phyloP scores from a whole-genome alignment of 2,329 filamentous ascomycete genomes.

The Magnaporthiopsis rhizophila region DNA sequence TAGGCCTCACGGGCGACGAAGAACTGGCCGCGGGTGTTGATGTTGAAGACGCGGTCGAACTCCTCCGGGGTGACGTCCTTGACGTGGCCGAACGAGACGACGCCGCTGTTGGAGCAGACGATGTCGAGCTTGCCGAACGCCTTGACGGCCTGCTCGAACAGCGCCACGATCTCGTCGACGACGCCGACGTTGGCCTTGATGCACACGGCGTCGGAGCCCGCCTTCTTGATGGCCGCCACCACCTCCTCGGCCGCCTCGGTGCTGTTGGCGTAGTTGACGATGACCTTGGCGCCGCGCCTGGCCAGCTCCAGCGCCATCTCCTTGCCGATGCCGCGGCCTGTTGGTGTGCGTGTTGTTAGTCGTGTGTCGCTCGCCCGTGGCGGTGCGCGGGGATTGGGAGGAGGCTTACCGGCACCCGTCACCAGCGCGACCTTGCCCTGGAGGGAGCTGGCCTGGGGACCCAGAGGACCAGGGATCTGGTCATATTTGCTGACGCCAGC shows the following conservation, averaged over 20 bases:
- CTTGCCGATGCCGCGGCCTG: constrained; percentile 52
- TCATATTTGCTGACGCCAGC: constrained; percentile 21
- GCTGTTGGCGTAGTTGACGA: constrained; percentile 22
- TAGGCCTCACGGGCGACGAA: constrained; percentile 56
- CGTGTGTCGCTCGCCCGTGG: too few species aligned
- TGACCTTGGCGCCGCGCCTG: constrained; percentile 25
- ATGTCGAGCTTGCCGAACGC: constrained; percentile 55
- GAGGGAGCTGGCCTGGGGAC: constrained; percentile 19
- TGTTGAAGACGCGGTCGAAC: constrained; percentile 53
- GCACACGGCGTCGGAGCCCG: constrained; percentile 17
- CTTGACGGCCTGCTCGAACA: constrained; percentile 41
- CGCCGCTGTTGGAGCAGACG: constrained; percentile 50
- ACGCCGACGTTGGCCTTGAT: constrained; percentile 26
- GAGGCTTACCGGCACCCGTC: constrained; percentile 18
- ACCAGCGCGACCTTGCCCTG: constrained; percentile 21
- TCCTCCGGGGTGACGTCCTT: constrained; percentile 50
- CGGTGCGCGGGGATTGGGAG: too few species aligned
- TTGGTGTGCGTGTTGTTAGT: too few species aligned
- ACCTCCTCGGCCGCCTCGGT: constrained; percentile 15
- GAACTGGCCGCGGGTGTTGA: constrained; percentile 54
- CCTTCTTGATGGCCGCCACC: constrained; percentile 14
- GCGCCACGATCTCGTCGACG: constrained; percentile 20
- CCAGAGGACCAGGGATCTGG: constrained; percentile 24
- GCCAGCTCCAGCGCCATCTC: constrained; percentile 43
- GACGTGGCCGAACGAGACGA: constrained; percentile 51